phyloP scores from a whole-genome alignment of 495 filamentous ascomycete genomes.

The Chaetomium cochliodes region DNA sequence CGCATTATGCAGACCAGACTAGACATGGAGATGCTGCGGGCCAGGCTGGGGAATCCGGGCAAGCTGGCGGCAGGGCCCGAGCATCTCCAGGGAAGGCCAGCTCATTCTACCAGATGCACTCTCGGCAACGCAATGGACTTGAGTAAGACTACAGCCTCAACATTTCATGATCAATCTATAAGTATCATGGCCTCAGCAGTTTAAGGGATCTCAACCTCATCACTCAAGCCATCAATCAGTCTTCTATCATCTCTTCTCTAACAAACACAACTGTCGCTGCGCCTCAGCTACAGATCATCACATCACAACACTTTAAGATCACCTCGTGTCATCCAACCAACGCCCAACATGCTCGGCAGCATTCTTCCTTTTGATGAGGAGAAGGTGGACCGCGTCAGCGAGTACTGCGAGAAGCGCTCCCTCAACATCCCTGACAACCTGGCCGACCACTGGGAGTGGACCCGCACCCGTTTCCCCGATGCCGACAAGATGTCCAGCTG shows the following conservation, averaged over 20 bases:
- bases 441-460: constrained; percentile 2
- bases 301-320: not conserved
- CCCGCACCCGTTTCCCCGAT: not conserved
- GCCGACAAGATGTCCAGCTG: constrained; percentile 1
- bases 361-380: not conserved
- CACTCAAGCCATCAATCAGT: not conserved
- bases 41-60: not conserved
- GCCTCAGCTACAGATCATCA: not conserved
- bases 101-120: not conserved
- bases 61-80: not conserved
- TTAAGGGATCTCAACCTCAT: not conserved
- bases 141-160: not conserved
- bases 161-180: not conserved
- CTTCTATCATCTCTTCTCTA: not conserved
- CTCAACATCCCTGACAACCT: not conserved
- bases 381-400: not conserved
- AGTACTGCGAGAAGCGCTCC: not conserved
- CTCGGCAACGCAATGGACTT: not conserved
- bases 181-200: not conserved
- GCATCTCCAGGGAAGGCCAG: no score
- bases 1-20: no score
- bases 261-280: not conserved
- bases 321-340: not conserved
- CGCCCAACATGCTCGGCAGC: not conserved
- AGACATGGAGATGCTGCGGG: no score